These are phyloP conservation scores for Barnettozyma sp. DNA, from an alignment of 805 yeast genomes.

Conservation along the genomic window DNA sequence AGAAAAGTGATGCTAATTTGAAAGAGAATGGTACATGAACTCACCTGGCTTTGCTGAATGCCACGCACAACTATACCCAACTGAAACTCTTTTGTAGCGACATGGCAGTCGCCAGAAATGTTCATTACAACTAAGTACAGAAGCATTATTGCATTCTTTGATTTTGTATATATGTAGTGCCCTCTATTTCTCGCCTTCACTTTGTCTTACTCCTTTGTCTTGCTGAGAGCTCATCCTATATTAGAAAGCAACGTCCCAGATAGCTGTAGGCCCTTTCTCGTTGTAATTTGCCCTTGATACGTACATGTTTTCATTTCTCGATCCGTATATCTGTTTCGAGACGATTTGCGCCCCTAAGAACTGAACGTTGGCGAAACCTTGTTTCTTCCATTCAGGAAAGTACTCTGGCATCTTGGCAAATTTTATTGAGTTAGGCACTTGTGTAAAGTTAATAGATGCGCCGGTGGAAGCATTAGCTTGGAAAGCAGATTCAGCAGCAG, in stretches of 20 bases:
- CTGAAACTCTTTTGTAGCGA: too few relatives aligned
- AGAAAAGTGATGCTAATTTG: too few relatives aligned
- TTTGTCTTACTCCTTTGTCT: too few relatives aligned
- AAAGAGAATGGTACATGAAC: too few relatives aligned
- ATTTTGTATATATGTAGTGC: not conserved
- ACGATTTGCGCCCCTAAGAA: slow-evolving; percentile 86
- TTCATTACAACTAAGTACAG: too few relatives aligned
- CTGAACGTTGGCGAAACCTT: slow-evolving; percentile 66
- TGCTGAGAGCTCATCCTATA: too few relatives aligned
- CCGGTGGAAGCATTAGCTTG: slow-evolving; percentile 21
- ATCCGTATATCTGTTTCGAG: slow-evolving; percentile 73
- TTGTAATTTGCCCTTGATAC: slow-evolving; percentile 64
- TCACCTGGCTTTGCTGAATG: too few relatives aligned
- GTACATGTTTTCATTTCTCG: slow-evolving; percentile 53
- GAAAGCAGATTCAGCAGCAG: slow-evolving; percentile 25
- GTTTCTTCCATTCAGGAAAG: slow-evolving; percentile 89
- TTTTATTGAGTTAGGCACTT: slow-evolving; percentile 74
- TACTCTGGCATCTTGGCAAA: slow-evolving; percentile 77
- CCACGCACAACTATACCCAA: too few relatives aligned
- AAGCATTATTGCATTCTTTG: not conserved
- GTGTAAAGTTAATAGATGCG: slow-evolving; percentile 34
- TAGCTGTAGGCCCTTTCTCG: slow-evolving; percentile 72
- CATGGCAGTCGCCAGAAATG: too few relatives aligned
- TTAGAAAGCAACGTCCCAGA: slow-evolving; percentile 58
- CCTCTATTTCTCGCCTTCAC: too few relatives aligned